Conservation (phyloP, 148 eudicot genomes). For the Arbutus unedo region DNA sequence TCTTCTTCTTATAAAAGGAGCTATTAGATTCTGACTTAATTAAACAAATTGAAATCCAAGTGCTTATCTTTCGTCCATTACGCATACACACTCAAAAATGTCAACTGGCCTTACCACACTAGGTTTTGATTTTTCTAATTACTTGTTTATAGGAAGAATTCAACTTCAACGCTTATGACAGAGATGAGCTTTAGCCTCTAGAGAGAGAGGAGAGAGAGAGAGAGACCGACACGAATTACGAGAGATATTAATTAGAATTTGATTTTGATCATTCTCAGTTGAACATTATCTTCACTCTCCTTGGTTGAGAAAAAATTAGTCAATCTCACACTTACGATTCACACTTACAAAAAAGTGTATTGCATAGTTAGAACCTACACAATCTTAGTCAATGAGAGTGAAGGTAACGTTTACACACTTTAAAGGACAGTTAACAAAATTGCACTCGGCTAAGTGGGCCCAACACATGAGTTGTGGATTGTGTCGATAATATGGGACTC, state of each 20-base stretch:
- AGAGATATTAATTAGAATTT: not conserved
- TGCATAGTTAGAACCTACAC: too few species aligned
- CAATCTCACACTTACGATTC: too few species aligned
- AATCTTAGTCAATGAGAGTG: too few species aligned
- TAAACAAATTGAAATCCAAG: conserved; percentile 25
- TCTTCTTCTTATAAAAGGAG: conserved; percentile 22
- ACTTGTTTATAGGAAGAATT: conserved; percentile 25
- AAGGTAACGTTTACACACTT: too few species aligned
- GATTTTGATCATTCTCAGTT: too few species aligned
- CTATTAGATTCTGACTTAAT: conserved; percentile 22
- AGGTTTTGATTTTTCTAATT: not conserved
- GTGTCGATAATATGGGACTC: too few species aligned
- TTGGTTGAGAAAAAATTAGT: too few species aligned
- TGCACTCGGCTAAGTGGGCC: too few species aligned
- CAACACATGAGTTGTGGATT: too few species aligned
- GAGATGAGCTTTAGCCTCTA: conserved; percentile 23
- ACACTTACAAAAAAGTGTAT: too few species aligned
- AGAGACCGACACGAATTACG: conserved; percentile 14
- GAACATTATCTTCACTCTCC: too few species aligned
- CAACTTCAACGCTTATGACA: conserved; percentile 41
- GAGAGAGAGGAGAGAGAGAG: not conserved
- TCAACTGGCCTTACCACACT: conserved; percentile 30
- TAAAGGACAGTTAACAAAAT: too few species aligned
- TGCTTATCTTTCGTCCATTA: conserved; percentile 28
- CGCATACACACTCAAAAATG: conserved; percentile 29